These are phyloP conservation scores for Cucurbita argyrosperma DNA, from an alignment of 306 rosid species.

Conservation along the genomic window DNA sequence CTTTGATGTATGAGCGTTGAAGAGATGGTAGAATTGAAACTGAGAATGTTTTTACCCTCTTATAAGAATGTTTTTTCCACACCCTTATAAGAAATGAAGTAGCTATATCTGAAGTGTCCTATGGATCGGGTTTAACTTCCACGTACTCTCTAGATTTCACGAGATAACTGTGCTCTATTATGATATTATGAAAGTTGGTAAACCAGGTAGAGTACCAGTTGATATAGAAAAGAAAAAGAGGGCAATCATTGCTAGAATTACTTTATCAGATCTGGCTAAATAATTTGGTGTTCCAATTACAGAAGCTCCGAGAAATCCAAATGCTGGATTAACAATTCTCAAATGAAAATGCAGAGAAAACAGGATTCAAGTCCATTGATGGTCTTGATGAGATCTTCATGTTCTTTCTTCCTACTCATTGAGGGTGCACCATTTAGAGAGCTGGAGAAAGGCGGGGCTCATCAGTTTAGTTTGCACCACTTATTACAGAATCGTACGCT, in stretches of 20 bases:
- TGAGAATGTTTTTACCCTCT: too few relatives aligned
- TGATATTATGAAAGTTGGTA: constrained; percentile 10
- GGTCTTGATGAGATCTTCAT: constrained; percentile 78
- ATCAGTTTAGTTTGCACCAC: neutral
- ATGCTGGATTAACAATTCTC: constrained; percentile 76
- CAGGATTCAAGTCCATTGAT: constrained; percentile 78
- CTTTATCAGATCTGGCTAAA: constrained; percentile 65
- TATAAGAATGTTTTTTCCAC: too few relatives aligned
- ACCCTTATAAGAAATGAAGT: too few relatives aligned
- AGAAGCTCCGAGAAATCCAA: constrained; percentile 67
- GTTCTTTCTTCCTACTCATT: constrained; percentile 28
- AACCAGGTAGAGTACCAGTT: constrained; percentile 32
- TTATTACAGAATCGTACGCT: neutral
- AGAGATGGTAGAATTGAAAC: too few relatives aligned
- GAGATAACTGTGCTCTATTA: neutral
- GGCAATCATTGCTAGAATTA: constrained; percentile 47
- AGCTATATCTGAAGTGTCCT: too few relatives aligned
- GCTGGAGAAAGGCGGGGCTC: constrained; percentile 31
- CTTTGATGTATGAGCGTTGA: too few relatives aligned
- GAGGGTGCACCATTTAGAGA: constrained; percentile 72
- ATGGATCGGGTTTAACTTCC: too few relatives aligned
- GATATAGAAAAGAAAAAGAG: constrained; percentile 41
- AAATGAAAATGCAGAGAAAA: constrained; percentile 85
- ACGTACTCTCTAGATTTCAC: too few relatives aligned
- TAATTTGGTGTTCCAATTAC: constrained; percentile 68